Evolutionary conservation across 78 protist species (phyloP).

Genomic region (Dictyostelium firmibasis): DNA sequence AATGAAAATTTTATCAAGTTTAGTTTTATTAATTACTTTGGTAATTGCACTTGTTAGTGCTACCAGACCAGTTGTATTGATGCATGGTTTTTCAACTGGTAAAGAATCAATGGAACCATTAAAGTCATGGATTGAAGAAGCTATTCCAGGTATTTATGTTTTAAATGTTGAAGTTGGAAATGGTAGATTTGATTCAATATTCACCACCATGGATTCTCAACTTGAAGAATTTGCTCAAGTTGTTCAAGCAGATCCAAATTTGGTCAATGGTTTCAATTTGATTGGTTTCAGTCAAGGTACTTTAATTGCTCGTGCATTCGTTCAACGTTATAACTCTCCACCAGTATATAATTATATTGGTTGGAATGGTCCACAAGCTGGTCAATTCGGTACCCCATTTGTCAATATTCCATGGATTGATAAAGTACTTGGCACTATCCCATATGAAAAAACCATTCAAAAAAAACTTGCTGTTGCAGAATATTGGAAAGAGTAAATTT

Average conservation of each 20-base stretch:
- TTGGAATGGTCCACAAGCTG: slow-evolving; percentile 87
- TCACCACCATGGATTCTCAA: slow-evolving; percentile 65
- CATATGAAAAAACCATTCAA: slow-evolving; percentile 46
- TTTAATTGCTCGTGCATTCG: slow-evolving; percentile 67
- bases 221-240: slow-evolving; percentile 26
- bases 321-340: slow-evolving; percentile 77
- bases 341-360: slow-evolving; percentile 79
- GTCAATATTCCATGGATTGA: slow-evolving; percentile 73
- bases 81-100: slow-evolving; percentile 45
- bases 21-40: background rate
- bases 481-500: slow-evolving; percentile 45
- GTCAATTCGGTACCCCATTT: slow-evolving; percentile 65
- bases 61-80: slow-evolving; percentile 73
- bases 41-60: background rate
- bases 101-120: slow-evolving; percentile 18
- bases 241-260: slow-evolving; percentile 78
- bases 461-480: slow-evolving; percentile 1
- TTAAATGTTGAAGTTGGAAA: slow-evolving; percentile 76
- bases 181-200: slow-evolving; percentile 63
- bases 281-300: slow-evolving; percentile 86
- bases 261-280: slow-evolving; percentile 83
- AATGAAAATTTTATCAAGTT: background rate
- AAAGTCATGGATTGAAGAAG: slow-evolving; percentile 44
- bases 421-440: slow-evolving; percentile 3
- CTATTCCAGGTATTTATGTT: slow-evolving; percentile 74